Base-by-base conservation (phyloP, 1,284 basidiomycete genomes). In the Gomphus bonarii region DNA sequence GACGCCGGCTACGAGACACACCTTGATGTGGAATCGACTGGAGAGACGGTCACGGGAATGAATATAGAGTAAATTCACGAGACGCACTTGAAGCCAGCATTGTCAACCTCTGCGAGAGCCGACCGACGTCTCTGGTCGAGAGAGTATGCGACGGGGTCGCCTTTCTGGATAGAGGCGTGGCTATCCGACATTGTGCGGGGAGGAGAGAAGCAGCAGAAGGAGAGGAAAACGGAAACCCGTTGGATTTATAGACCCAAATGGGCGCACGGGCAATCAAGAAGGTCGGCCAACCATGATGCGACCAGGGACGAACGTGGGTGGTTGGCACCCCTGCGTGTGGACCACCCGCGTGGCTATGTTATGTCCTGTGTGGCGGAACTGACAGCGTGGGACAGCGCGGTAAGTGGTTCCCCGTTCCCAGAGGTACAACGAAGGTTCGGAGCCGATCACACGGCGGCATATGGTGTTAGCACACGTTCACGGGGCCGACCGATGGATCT, bases 101-200 rank as follows among this genome's bases (percentile, higher is more conserved):
- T 83, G 67, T 89, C 87, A 57, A 90, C 78, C 66, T 88, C 85
- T 33, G 82, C 78, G 48, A 90, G 74, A 38, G 87, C 87, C 38
- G 81, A 82, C n/a, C 82, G 75, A 63, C 86, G 78, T 44, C 69
- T 68, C 61, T 78, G 74, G 60, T 72, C 66, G 16, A 66, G 63
- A 35, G 62, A 50, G 50, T 61, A 60, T 30, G 40, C 57, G 49
- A 18, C 11, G 49, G 33, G 33, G n/a, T 56, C 14, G 20, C 30
- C 38, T 43, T 58, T 57, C 20, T 46, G 20, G 59, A 63, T 2
- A 55, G 61, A 22, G 48, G 54, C 18, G 61, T 66, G 30, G 58
- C 64, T 6, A 14, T 53, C 53, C 20, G 63, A 61, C 11, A 57
- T 57, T 3, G 47, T 61, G 30, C 3, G 25, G 18, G 28, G 22